Base-by-base conservation (phyloP, 345 rosid species). In the Sonneratia caseolaris region DNA sequence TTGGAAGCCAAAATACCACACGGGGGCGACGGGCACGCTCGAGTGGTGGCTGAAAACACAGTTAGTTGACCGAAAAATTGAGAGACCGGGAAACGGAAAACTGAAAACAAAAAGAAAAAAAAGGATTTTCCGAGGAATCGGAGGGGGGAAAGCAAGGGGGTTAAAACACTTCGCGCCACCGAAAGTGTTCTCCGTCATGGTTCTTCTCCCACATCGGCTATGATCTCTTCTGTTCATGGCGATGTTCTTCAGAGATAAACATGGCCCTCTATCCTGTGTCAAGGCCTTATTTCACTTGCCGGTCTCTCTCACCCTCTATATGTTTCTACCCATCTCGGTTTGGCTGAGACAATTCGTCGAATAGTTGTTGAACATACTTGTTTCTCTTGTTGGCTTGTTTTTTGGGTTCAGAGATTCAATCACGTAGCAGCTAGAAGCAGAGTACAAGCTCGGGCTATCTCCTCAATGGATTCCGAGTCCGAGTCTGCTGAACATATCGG, bases 361-460 rank as follows among this genome's bases (percentile, higher is more conserved):
- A 70, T 65, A 55, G 66, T 70, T 75, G 18, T 16, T 37, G 73
- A 4, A 82, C 88, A 78, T 27, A 56, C 55, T 68, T 48, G 40
- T 47, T 55, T 67, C 16, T 48, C 37, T 22, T 19, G 21, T 61
- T 9, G 32, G 40, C 70, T 75, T 64, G 22, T 64, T 62, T 35
- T 22, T 78, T 80, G 40, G 21, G 35, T 19, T 8, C 82, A 82
- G 82, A 86, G 91, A 71, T 78, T 77, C 70, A 74, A 75, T 22
- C 83, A 77, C 72, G 77, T 80, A 66, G 43, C 81, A 21, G 73
- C 77, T 66, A 80, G 32, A 12, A 62, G 66, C 38, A 62, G 38
- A 62, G 12, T 11, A 32, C 16, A 27, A 11, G 19, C 38, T 62
- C 66, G 37, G 66, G 38, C 7, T 35, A 11, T 15, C 38, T 4